Base-by-base conservation (phyloP, 768 basidiomycete genomes). In the Pisolithus microcarpus region DNA sequence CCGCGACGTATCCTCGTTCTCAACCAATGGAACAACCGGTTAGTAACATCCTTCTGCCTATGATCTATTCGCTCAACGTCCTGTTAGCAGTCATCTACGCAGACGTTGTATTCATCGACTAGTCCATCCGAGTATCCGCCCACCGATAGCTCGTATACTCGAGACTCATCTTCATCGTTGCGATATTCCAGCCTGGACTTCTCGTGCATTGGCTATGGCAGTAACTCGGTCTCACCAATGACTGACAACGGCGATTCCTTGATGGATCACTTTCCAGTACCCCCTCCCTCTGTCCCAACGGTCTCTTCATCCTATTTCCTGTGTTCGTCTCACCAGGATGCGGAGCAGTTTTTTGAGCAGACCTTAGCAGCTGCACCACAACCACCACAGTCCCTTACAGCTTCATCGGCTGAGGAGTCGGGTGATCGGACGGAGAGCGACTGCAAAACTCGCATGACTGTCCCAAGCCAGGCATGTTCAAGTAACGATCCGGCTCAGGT, bases 251-350 rank as follows among this genome's bases (percentile, higher is more conserved):
- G 56, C 4, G 46, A 50, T 16, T 66, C 66, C 0, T 66, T 62
- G 3, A 67, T 67, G 67, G 67, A 67, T 42, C 67, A 58, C 5
- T 36, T 69, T 10, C 65, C 65, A 0, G 5, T 66, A 46, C 28
- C 61, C 66, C 1, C 67, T 65, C 3, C 65, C 15, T 24, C 65
- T 9, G n/a, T 38, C 3, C 60, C 50, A 18, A 38, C 61, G 21
- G 6, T 23, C 2, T 39, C 51, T 5, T 61, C 65, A 10, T 55
- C 63, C 0, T 61, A 50, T 16, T 69, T 67, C 26, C 53, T 52
- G 18, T 10, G 31, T 7, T 40, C 56, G 2, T 52, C 55, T 7
- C 34, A 51, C 7, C 60, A 60, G 26, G 63, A 66, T 8, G 26
- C 30, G 4, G 52, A 47, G 1, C 52, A 61, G 5, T 48, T 65